phyloP scores from a whole-genome alignment of 768 basidiomycete species.

The Phlebiopsis flavidoalba region DNA sequence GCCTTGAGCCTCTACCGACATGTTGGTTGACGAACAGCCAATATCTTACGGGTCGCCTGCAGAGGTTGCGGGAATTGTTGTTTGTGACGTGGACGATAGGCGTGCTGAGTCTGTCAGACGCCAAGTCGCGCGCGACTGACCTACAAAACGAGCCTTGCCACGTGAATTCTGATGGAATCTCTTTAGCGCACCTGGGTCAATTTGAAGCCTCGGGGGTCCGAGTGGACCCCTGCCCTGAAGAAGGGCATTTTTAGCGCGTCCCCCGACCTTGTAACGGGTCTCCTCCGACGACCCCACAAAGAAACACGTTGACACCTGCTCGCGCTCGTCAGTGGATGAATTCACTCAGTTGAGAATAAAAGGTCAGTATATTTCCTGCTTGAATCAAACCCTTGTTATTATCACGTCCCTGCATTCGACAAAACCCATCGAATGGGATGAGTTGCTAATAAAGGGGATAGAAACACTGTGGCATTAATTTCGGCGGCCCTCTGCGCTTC shows the following conservation, averaged over 20 bases:
- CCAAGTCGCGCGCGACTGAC: conserved; percentile 7
- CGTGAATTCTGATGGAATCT: neutral
- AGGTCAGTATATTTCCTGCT: neutral
- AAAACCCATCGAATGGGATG: conserved; percentile 35
- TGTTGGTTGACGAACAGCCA: neutral
- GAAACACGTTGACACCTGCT: neutral
- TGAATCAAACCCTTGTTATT: conserved; percentile 33
- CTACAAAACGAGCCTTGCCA: neutral
- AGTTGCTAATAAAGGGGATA: conserved; percentile 55
- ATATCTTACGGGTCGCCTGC: neutral
- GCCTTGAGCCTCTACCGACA: conserved; percentile 11
- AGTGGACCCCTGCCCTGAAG: conserved; percentile 9
- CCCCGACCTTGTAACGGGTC: neutral
- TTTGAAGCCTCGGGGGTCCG: neutral
- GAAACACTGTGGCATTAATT: conserved; percentile 42
- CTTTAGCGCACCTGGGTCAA: neutral
- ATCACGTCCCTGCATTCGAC: conserved; percentile 45
- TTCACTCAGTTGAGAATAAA: neutral
- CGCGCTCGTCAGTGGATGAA: neutral
- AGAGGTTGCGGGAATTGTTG: neutral
- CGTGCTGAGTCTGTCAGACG: neutral
- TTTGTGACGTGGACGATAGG: conserved; percentile 6
- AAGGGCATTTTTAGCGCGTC: neutral
- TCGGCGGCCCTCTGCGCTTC: conserved; percentile 40
- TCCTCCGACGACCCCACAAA: neutral